Percentiles rank a stretch among this genome's conserved stretches.
Conservation (phyloP, 2,329 filamentous ascomycete species). For the Juglanconis juglandina region DNA sequence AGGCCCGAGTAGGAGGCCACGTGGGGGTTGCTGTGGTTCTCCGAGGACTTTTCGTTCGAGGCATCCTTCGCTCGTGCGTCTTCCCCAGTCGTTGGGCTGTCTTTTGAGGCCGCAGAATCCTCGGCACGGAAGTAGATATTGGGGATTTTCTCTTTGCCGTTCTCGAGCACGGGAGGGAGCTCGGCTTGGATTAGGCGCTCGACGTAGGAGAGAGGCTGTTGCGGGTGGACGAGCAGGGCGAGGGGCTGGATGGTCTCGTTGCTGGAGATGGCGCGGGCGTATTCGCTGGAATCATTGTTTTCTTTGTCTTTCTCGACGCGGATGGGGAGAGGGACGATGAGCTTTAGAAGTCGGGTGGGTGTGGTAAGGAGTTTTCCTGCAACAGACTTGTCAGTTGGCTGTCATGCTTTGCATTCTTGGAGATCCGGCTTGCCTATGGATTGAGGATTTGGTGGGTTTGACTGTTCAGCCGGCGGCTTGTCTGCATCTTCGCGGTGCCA, state of each 20-base stretch:
- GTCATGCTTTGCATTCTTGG: background rate
- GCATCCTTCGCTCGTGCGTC: constrained; percentile 27
- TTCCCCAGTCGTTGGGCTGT: constrained; percentile 30
- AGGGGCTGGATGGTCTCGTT: constrained; percentile 67
- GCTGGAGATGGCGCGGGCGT: constrained; percentile 31
- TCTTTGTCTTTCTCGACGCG: constrained; percentile 37
- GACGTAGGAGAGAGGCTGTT: constrained; percentile 87
- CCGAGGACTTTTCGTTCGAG: constrained; percentile 21
- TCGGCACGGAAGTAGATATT: constrained; percentile 77
- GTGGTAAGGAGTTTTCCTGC: constrained; percentile 74
- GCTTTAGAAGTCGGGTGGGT: constrained; percentile 73
- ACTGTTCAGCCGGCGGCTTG: constrained; percentile 30
- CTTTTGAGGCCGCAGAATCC: constrained; percentile 62
- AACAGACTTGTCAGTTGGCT: background rate
- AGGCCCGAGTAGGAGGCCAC: constrained; percentile 70
- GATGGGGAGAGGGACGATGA: constrained; percentile 68
- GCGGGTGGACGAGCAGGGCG: constrained; percentile 80
- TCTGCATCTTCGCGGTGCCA: constrained; percentile 63
- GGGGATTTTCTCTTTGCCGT: constrained; percentile 66
- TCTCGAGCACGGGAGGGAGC: constrained; percentile 65
- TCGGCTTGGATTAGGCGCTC: constrained; percentile 87
- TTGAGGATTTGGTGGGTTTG: constrained; percentile 23
- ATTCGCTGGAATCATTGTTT: constrained; percentile 31
- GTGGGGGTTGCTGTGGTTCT: constrained; percentile 27
- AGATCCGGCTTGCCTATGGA: constrained; percentile 29